These are phyloP conservation scores for Hygrocybe punicea DNA, from an alignment of 768 basidiomycete species.

Conservation along the genomic window DNA sequence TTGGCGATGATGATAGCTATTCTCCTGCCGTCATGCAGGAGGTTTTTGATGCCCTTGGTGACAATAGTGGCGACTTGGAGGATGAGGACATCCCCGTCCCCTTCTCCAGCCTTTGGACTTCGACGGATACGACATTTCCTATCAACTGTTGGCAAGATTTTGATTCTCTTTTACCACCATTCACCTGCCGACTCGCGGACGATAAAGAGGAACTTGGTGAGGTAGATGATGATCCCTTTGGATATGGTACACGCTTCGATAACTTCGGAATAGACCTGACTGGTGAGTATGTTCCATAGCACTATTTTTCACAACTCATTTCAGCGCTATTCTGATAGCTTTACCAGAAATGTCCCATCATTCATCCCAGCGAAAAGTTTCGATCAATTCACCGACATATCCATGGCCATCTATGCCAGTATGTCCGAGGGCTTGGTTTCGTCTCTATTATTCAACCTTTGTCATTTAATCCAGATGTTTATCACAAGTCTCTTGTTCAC, in stretches of 20 bases:
- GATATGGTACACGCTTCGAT: background rate
- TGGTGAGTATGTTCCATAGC: background rate
- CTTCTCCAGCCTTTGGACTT: too few species aligned
- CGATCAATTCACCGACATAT: conserved; percentile 2
- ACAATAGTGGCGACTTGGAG: background rate
- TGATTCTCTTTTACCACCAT: too few species aligned
- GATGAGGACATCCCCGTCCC: background rate
- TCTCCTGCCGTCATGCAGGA: too few species aligned
- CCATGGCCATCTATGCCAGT: conserved; percentile 10
- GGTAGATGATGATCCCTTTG: background rate
- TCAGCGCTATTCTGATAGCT: background rate
- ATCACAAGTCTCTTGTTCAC: conserved; percentile 31
- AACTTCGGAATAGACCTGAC: background rate
- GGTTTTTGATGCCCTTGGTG: background rate
- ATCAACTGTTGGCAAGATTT: too few species aligned
- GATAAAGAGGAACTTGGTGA: too few species aligned
- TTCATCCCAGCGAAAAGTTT: background rate
- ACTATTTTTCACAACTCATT: too few species aligned
- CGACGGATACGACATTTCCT: too few species aligned
- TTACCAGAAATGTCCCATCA: background rate
- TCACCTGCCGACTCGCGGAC: too few species aligned
- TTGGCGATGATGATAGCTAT: too few species aligned
- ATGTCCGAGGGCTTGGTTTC: background rate
- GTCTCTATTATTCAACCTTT: background rate
- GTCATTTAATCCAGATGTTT: conserved; percentile 19